These are phyloP conservation scores for Camelina laxa DNA, from an alignment of 345 rosid species.

Conservation along the genomic window DNA sequence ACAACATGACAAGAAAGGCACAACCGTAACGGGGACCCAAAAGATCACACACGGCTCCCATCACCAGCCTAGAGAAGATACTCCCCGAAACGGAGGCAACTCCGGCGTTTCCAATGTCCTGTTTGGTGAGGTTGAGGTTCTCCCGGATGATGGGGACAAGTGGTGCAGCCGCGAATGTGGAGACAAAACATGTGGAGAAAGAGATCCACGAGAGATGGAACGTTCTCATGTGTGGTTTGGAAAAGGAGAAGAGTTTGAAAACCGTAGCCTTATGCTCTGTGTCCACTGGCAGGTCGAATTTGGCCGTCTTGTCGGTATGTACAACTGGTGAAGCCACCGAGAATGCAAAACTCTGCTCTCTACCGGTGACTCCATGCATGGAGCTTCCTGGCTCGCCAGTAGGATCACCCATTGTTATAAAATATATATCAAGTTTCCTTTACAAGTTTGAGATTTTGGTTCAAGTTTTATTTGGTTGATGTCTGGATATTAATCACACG, in stretches of 20 bases:
- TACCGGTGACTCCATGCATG: constrained; percentile 71
- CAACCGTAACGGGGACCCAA: constrained; percentile 76
- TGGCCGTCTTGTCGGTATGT: constrained; percentile 60
- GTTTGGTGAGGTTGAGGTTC: constrained; percentile 66
- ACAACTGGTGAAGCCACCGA: constrained; percentile 60
- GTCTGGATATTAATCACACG: not conserved
- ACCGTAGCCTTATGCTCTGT: constrained; percentile 72
- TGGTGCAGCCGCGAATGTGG: constrained; percentile 85
- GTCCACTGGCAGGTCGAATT: constrained; percentile 65
- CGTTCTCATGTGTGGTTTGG: constrained; percentile 79
- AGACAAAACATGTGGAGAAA: constrained; percentile 76
- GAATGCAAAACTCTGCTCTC: constrained; percentile 62
- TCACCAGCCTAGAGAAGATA: constrained; percentile 75
- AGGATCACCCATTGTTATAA: constrained; percentile 33
- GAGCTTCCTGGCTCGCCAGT: constrained; percentile 65
- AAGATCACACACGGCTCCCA: constrained; percentile 81
- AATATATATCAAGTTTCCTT: not conserved
- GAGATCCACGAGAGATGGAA: constrained; percentile 89
- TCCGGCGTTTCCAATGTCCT: constrained; percentile 73
- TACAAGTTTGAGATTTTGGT: constrained; percentile 14
- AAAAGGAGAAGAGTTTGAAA: constrained; percentile 63
- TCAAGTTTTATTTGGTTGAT: constrained; percentile 15
- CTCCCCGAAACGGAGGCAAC: constrained; percentile 82
- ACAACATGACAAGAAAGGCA: constrained; percentile 68
- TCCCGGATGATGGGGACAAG: constrained; percentile 78